Percentiles rank a stretch among this genome's conserved stretches.
These are phyloP conservation scores for Pseudomicrostroma phylloplanum DNA, from an alignment of 1,284 basidiomycete genomes.

Conservation along the genomic window DNA sequence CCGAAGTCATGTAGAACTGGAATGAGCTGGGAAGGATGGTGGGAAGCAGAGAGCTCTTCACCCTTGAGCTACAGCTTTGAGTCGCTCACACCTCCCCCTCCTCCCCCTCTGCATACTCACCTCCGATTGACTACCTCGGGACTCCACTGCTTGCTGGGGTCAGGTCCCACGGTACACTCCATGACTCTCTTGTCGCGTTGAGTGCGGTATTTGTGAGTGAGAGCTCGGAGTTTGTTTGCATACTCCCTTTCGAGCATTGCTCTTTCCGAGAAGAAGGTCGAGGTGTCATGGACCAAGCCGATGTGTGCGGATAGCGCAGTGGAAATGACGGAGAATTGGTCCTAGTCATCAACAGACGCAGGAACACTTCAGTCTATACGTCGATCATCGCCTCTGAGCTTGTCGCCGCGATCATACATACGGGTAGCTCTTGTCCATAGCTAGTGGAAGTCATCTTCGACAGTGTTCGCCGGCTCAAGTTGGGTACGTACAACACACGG, in stretches of 20 bases:
- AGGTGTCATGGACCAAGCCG: conserved; percentile 21
- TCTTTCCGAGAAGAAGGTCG: conserved; percentile 27
- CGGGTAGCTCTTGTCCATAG: no score
- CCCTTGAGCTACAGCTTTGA: no score
- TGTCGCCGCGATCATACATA: no score
- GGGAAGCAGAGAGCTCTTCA: conserved; percentile 13
- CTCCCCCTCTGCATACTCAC: neutral
- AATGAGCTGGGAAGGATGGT: conserved; percentile 17
- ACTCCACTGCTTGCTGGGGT: conserved; percentile 28
- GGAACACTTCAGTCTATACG: no score
- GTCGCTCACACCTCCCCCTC: no score
- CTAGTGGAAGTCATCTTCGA: no score
- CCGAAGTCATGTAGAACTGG: neutral
- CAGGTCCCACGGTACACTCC: conserved; percentile 26
- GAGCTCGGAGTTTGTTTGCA: conserved; percentile 22
- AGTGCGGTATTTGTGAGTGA: conserved; percentile 28
- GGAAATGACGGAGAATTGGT: conserved; percentile 2
- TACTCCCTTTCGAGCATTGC: conserved; percentile 35
- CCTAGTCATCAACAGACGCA: neutral
- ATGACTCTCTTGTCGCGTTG: conserved; percentile 23
- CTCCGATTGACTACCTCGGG: conserved; percentile 18
- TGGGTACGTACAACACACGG: no score
- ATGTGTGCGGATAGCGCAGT: conserved; percentile 15
- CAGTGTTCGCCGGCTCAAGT: no score
- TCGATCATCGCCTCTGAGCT: no score